Conservation (phyloP, 129 eudicot species). For the Arctium lappa region DNA sequence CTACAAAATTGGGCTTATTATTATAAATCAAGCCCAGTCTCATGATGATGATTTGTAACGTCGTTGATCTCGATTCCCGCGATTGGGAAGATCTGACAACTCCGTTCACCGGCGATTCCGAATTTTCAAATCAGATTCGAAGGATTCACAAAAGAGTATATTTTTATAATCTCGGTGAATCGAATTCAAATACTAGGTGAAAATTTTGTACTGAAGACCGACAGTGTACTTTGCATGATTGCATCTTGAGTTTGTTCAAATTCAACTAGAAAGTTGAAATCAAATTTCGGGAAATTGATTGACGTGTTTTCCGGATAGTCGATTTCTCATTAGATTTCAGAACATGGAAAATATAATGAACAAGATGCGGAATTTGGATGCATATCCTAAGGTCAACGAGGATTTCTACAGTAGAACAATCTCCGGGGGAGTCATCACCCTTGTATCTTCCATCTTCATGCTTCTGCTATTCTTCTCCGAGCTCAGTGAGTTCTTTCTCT, state of each 20-base stretch:
- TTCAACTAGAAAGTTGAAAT: constrained; percentile 1
- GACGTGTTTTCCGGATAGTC: not conserved
- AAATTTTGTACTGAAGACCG: not conserved
- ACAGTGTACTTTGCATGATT: not conserved
- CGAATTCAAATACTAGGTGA: not conserved
- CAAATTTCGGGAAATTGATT: not conserved
- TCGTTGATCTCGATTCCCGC: constrained; percentile 8
- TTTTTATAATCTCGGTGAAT: not conserved
- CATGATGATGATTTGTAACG: not conserved
- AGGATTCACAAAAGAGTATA: not conserved
- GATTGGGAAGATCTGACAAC: constrained; percentile 20
- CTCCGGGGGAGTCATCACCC: constrained; percentile 78
- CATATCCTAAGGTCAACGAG: constrained; percentile 80
- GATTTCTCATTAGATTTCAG: not conserved
- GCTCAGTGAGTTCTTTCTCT: constrained; percentile 55
- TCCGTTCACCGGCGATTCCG: constrained; percentile 15
- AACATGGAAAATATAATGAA: constrained; percentile 57
- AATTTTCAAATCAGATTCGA: not conserved
- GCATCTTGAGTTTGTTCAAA: not conserved
- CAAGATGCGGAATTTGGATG: constrained; percentile 70
- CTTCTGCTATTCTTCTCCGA: constrained; percentile 74
- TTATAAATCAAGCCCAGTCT: not conserved
- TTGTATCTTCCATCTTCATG: constrained; percentile 74
- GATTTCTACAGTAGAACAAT: constrained; percentile 89
- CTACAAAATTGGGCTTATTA: constrained; percentile 5